Evolutionary conservation across 768 basidiomycete species (phyloP), one percentile per base, ranked within the genome.

Genomic region (Infundibulicybe gibba): DNA sequence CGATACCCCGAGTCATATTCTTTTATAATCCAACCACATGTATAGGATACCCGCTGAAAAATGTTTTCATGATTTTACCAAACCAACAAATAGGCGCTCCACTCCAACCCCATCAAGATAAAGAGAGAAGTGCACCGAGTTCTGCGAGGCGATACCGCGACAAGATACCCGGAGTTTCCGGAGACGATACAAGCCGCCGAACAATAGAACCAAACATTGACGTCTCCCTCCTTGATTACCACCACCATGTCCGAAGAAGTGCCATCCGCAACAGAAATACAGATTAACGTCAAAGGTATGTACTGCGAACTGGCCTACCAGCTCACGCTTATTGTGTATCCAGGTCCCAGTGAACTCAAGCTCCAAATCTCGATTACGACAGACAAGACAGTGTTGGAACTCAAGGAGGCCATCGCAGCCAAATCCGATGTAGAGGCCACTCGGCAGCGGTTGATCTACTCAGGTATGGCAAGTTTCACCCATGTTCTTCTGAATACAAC

Each of bases 311-410:
- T n/a, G 15, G 33, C 5, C 30, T 44, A 9, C n/a, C 5, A 5
- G 15, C 13, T 13, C 32, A 30, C 20, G 25, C 21, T 45, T 21
- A 45, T 32, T 35, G 20, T 19, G 32, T 32, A 37, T 21, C 2
- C 41, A 89, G 90, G 94, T 6, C 92, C 94, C 1, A 90, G 80
- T 60, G 94, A 97, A 68, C 76, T 95, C 68, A 97, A 97, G 73
- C 79, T 98, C 31, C 81, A 91, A 61, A 85, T 98, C 49, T 74
- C 81, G 30, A 92, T 97, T 60, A 67, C 76, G 41, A 76, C 83
- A 2, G 83, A 86, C 64, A 92, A 94, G 73, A 87, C 87, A 1
- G 94, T 98, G 19, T 68, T 74, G 41, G 92, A 98, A 53, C 84
- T 99, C 61, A 99, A 99, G 75, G 77, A 84, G 50, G 83, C 84